Base-by-base conservation (phyloP, 1,139 yeast species). In the Saccharomyces hybrid region DNA sequence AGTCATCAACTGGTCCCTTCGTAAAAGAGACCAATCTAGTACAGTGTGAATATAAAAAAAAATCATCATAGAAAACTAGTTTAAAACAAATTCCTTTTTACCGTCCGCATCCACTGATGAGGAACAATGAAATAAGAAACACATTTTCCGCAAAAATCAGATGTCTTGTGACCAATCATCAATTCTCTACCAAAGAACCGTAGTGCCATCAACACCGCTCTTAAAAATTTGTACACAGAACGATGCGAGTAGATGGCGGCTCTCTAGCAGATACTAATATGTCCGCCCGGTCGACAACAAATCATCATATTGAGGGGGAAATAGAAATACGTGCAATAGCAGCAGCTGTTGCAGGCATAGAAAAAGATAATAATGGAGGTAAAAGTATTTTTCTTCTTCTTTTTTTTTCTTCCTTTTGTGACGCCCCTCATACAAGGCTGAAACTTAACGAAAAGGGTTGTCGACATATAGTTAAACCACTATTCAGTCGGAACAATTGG, bases 401-500 rank as follows among this genome's bases (percentile, higher is more conserved):
- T 49, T 41, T 44, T 47, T 47, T 50, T 47, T 14, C 34, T 3
- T 5, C 7, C 8, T 26, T 9, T 9, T 5, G 20, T 38, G 7
- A n/a, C 20, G n/a, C 14, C 50, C 59, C 65, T 69, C 72, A 69
- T 69, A 69, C 72, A 69, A 69, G 72, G 72, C 72, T 69, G 72
- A 69, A 69, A 69, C 72, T 69, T 69, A 69, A 69, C 72, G 72
- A 59, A 59, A 57, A 58, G 47, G 64, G 65, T 66, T 69, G 71
- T 69, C 72, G 70, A 69, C 71, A 63, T 59, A 61, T 61, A 67
- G 70, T 58, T 57, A 57, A 56, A 57, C 59, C 55, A 63, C 70
- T 66, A 68, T 69, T 69, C 72, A 70, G 73, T 70, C 70, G 73
- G 73, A 70, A 70, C 73, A 70, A 70, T 69, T 70, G 73, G 71